Conservation (phyloP, 2,329 filamentous ascomycete species). For the Coniochaeta prunicola region DNA sequence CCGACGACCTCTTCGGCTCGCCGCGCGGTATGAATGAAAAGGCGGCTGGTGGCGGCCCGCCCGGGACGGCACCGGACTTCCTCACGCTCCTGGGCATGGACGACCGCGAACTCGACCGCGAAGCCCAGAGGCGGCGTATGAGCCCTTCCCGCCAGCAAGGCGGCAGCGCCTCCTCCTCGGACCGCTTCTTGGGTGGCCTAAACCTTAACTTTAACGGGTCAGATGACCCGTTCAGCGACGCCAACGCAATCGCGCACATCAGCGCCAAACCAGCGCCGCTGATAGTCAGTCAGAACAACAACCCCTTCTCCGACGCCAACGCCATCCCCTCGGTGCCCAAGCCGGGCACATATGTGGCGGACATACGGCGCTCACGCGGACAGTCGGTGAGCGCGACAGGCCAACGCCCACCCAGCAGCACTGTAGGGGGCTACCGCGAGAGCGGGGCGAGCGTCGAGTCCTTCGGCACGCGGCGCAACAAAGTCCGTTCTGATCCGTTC, state of each 20-base stretch:
- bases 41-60: not conserved
- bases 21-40: conserved; percentile 17
- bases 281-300: conserved; percentile 22
- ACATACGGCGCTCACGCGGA: conserved; percentile 41
- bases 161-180: conserved; percentile 24
- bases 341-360: conserved; percentile 35
- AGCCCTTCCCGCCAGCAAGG: conserved; percentile 17
- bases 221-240: conserved; percentile 41
- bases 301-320: conserved; percentile 44
- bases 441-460: conserved; percentile 33
- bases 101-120: conserved; percentile 29
- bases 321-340: conserved; percentile 24
- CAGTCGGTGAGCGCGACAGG: conserved; percentile 28
- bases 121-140: conserved; percentile 26
- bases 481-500: conserved; percentile 58
- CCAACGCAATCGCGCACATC: conserved; percentile 25
- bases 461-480: conserved; percentile 40
- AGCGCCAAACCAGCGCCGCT: conserved; percentile 31
- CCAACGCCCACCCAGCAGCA: conserved; percentile 22
- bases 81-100: conserved; percentile 35
- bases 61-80: conserved; percentile 28
- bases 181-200: conserved; percentile 33
- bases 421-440: conserved; percentile 30
- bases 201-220: conserved; percentile 25
- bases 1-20: conserved; percentile 18